phyloP scores from a whole-genome alignment of 2,329 filamentous ascomycete species.

The Penicillium occitanis region DNA sequence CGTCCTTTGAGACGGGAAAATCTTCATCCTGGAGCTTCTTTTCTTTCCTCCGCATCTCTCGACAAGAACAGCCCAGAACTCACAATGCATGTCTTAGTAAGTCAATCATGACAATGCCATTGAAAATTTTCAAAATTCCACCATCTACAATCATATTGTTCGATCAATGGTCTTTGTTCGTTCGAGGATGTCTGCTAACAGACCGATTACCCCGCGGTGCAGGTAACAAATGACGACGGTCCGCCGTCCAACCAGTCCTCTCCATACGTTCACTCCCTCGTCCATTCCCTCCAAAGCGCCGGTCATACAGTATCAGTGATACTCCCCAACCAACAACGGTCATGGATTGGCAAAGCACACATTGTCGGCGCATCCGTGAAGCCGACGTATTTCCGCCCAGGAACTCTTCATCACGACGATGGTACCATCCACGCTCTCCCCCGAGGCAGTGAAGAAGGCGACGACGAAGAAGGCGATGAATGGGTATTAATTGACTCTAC shows the following conservation, averaged over 20 bases:
- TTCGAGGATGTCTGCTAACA: background rate
- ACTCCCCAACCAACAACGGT: slow-evolving; percentile 85
- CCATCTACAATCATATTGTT: background rate
- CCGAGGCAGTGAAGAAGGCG: slow-evolving; percentile 57
- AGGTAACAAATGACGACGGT: slow-evolving; percentile 71
- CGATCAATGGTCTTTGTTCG: background rate
- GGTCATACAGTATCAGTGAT: slow-evolving; percentile 90
- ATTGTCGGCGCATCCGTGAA: slow-evolving; percentile 86
- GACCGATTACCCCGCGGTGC: slow-evolving; percentile 15
- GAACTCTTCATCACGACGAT: slow-evolving; percentile 61
- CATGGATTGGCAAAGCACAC: slow-evolving; percentile 98
- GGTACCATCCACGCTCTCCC: slow-evolving; percentile 66
- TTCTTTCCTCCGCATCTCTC: slow-evolving; percentile 3
- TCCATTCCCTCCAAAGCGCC: slow-evolving; percentile 67
- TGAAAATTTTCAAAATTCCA: background rate
- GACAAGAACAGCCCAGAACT: background rate
- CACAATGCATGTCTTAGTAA: slow-evolving; percentile 54
- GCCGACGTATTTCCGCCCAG: slow-evolving; percentile 77
- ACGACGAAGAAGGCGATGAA: slow-evolving; percentile 63
- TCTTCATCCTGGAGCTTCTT: slow-evolving; percentile 13
- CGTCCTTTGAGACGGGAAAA: slow-evolving; percentile 1
- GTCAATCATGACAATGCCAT: slow-evolving; percentile 20
- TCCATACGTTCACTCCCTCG: slow-evolving; percentile 74
- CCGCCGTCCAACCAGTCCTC: slow-evolving; percentile 75
- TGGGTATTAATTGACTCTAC: slow-evolving; percentile 82